Percentiles rank a stretch among this genome's conserved stretches.
Conservation (phyloP, 495 filamentous ascomycete species). For the Filosporella fistucella region DNA sequence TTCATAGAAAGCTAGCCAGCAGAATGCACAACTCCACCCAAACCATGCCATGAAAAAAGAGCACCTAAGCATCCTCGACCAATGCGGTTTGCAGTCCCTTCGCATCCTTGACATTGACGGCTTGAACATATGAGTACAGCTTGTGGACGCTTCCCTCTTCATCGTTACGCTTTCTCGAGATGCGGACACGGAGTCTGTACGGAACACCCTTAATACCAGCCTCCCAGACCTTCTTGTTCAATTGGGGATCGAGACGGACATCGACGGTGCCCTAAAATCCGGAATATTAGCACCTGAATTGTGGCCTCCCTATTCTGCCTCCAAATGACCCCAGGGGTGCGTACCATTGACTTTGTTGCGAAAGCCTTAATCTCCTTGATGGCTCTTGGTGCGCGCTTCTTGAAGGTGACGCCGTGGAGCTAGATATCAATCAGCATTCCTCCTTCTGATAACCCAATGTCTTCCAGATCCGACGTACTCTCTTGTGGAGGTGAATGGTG, state of each 20-base stretch:
- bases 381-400: slow-evolving; percentile 96
- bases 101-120: slow-evolving; percentile 97
- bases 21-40: slow-evolving; percentile 25
- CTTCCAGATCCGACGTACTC: slow-evolving; percentile 64
- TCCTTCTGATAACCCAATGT: slow-evolving; percentile 15
- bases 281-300: slow-evolving; percentile 4
- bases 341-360: slow-evolving; percentile 91
- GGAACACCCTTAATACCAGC: slow-evolving; percentile 96
- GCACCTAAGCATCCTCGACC: slow-evolving; percentile 42
- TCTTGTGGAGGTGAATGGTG: slow-evolving; percentile 99
- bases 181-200: slow-evolving; percentile 92
- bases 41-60: slow-evolving; percentile 17
- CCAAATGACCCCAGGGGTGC: too few species aligned
- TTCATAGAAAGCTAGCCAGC: slow-evolving; percentile 26
- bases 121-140: slow-evolving; percentile 98
- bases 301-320: background rate
- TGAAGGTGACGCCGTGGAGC: slow-evolving; percentile 96
- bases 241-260: slow-evolving; percentile 93
- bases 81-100: slow-evolving; percentile 92
- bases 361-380: slow-evolving; percentile 99
- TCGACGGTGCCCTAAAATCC: slow-evolving; percentile 79
- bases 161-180: slow-evolving; percentile 99
- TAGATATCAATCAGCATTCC: slow-evolving; percentile 33
- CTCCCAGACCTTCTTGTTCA: slow-evolving; percentile 99
- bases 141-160: slow-evolving; percentile 98